phyloP scores from a whole-genome alignment of 106 monocot species.

The Dendrobium officinale region DNA sequence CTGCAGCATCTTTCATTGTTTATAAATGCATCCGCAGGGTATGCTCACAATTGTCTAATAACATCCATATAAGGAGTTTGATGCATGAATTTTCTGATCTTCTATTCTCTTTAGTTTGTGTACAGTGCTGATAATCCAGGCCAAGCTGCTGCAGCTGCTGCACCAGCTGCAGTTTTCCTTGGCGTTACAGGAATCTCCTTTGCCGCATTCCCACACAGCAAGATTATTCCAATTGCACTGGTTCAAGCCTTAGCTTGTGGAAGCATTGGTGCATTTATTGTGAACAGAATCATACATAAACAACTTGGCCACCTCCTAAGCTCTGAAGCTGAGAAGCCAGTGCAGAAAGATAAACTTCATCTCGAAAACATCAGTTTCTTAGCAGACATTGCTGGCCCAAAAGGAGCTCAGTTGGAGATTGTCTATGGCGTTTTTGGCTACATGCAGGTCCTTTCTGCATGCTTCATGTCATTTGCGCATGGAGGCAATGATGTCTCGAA shows the following conservation, averaged over 20 bases:
- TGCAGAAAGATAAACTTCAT: conserved; percentile 9
- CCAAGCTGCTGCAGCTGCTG: conserved; percentile 84
- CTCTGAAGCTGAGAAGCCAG: conserved; percentile 50
- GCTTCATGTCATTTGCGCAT: conserved; percentile 99
- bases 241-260: conserved; percentile 68
- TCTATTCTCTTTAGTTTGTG: conserved; percentile 49
- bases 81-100: neutral
- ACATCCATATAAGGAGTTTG: too few species aligned
- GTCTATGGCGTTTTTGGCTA: conserved; percentile 96
- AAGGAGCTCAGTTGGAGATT: conserved; percentile 83
- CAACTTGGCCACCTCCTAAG: conserved; percentile 81
- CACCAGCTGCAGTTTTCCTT: conserved; percentile 77
- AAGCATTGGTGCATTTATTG: conserved; percentile 48
- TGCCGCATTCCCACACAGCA: conserved; percentile 77
- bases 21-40: conserved; percentile 97
- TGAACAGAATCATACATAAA: conserved; percentile 57
- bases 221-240: conserved; percentile 39
- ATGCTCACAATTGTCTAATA: neutral
- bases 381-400: conserved; percentile 75
- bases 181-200: conserved; percentile 84
- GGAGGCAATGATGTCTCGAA: conserved; percentile 98
- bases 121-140: conserved; percentile 96
- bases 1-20: conserved; percentile 79
- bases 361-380: conserved; percentile 47
- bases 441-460: conserved; percentile 97